A percentile compares a stretch with the other conserved stretches of the same genome.
These are phyloP conservation scores for Suillus alpinus DNA, from an alignment of 768 basidiomycete species.

Conservation along the genomic window DNA sequence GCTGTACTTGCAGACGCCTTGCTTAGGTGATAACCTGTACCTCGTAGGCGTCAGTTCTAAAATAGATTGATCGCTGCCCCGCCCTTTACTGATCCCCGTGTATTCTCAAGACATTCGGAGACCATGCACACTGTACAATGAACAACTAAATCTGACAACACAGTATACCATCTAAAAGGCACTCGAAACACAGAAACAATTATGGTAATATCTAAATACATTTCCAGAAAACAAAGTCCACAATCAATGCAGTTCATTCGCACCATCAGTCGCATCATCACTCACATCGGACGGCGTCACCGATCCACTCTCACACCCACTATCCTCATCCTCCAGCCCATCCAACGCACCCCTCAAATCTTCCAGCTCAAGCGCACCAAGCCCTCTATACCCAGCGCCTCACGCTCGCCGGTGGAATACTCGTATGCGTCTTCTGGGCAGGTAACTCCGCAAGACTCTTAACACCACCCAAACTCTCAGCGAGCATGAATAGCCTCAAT, in stretches of 20 bases:
- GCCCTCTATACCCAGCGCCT: conserved; percentile 74
- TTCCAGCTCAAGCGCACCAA: conserved; percentile 77
- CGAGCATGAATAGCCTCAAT: conserved; percentile 70
- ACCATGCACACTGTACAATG: background rate
- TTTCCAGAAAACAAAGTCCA: too few relatives aligned
- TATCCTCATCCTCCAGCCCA: conserved; percentile 50
- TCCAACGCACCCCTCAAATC: conserved; percentile 42
- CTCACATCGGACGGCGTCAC: background rate
- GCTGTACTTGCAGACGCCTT: background rate
- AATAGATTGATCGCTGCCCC: too few relatives aligned
- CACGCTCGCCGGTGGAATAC: conserved; percentile 66
- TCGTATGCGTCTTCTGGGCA: conserved; percentile 84
- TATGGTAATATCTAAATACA: background rate
- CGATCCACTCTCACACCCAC: background rate
- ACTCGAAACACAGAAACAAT: too few relatives aligned
- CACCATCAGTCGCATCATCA: background rate
- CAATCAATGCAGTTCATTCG: background rate
- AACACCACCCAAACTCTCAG: conserved; percentile 89
- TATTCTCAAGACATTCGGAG: background rate
- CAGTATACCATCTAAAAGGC: background rate
- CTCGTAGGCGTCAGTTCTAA: background rate
- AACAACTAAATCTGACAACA: background rate
- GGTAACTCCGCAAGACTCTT: conserved; percentile 90
- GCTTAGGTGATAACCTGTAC: background rate
- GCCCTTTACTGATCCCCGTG: too few relatives aligned